Percentiles rank a stretch among this genome's conserved stretches.
Evolutionary conservation across 306 rosid species (phyloP).

Genomic region (Phaseolus lunatus): DNA sequence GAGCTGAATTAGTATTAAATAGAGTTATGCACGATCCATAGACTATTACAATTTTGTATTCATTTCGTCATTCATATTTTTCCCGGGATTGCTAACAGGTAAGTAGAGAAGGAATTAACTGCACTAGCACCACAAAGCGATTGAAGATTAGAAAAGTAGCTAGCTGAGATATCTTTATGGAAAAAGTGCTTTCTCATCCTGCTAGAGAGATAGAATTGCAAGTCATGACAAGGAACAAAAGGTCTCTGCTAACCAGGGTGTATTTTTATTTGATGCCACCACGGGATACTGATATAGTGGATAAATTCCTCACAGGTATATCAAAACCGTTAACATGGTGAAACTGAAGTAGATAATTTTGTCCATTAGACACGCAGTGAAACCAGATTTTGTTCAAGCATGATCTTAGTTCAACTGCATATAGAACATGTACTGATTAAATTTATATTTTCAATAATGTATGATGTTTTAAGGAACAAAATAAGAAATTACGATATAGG

Average conservation of each 20-base stretch:
- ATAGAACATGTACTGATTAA: too few relatives aligned
- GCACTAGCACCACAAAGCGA: slow-evolving; percentile 32
- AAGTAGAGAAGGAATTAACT: slow-evolving; percentile 33
- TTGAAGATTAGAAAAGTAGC: slow-evolving; percentile 19
- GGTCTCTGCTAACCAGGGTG: background rate
- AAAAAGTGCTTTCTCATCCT: slow-evolving; percentile 18
- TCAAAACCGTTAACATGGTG: background rate
- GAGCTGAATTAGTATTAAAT: background rate
- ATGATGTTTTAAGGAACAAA: too few relatives aligned
- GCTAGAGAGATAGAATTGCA: slow-evolving; percentile 32
- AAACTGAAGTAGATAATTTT: too few relatives aligned
- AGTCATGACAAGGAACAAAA: background rate
- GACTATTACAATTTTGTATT: slow-evolving; percentile 2
- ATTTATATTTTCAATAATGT: too few relatives aligned
- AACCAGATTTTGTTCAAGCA: too few relatives aligned
- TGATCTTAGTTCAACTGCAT: too few relatives aligned
- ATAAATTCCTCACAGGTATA: background rate
- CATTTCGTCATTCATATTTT: background rate
- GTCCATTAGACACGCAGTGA: too few relatives aligned
- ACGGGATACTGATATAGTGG: background rate
- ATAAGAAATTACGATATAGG: too few relatives aligned
- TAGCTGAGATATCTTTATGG: slow-evolving; percentile 28
- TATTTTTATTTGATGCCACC: slow-evolving; percentile 22
- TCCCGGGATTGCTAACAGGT: slow-evolving; percentile 41
- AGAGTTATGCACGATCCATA: background rate